These are phyloP conservation scores for Neopestalotiopsis sp. DNA, from an alignment of 2,329 filamentous ascomycete genomes.

Conservation along the genomic window DNA sequence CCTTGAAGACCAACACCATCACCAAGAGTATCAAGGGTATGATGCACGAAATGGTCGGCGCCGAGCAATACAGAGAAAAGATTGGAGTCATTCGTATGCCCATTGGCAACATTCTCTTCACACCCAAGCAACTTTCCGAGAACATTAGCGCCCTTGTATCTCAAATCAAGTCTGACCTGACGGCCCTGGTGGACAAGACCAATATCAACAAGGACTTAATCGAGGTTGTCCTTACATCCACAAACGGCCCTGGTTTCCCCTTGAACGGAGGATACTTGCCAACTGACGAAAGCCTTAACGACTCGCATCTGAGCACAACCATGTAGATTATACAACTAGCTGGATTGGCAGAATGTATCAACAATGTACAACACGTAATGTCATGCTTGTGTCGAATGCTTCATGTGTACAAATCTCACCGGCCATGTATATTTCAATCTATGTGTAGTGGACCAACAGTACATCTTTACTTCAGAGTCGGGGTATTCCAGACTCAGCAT, in stretches of 20 bases:
- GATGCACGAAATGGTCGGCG: slow-evolving; percentile 83
- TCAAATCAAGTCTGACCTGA: slow-evolving; percentile 79
- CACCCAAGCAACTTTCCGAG: slow-evolving; percentile 81
- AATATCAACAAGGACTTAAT: slow-evolving; percentile 75
- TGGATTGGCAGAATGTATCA: not conserved
- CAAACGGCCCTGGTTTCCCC: slow-evolving; percentile 84
- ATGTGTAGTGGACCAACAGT: too few species aligned
- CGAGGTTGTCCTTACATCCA: slow-evolving; percentile 82
- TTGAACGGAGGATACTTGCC: slow-evolving; percentile 80
- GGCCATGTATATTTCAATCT: too few species aligned
- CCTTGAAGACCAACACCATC: slow-evolving; percentile 84
- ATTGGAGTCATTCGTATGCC: slow-evolving; percentile 84
- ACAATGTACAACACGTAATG: slow-evolving; percentile 11
- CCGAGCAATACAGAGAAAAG: slow-evolving; percentile 85
- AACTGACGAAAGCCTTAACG: slow-evolving; percentile 59
- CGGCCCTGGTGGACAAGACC: slow-evolving; percentile 64
- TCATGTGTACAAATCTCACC: not conserved
- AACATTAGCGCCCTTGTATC: slow-evolving; percentile 83
- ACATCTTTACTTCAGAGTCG: too few species aligned
- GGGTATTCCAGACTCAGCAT: too few species aligned
- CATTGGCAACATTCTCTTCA: slow-evolving; percentile 89
- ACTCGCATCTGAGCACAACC: slow-evolving; percentile 55
- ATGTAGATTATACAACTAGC: slow-evolving; percentile 47
- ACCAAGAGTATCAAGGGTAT: slow-evolving; percentile 77
- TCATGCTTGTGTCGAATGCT: not conserved